A percentile compares a stretch with the other conserved stretches of the same genome.
Evolutionary conservation across 306 rosid genomes (phyloP).

Genomic region (Prunus campanulata): DNA sequence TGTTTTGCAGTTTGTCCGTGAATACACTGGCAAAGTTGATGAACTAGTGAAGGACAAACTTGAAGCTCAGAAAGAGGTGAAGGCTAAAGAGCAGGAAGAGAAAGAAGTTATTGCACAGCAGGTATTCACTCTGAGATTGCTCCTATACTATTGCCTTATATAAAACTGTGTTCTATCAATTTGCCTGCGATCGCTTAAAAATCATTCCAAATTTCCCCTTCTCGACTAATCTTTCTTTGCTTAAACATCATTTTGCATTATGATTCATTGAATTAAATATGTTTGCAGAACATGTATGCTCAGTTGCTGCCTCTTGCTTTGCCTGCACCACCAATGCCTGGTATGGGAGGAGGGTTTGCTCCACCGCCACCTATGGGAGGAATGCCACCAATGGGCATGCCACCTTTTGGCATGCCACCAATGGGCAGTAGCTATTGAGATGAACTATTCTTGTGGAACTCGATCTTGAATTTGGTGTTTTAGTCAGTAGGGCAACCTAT

Average conservation of each 20-base stretch:
- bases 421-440: constrained; percentile 87
- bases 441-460: background rate
- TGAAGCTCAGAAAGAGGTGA: constrained; percentile 70
- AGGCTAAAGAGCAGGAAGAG: constrained; percentile 82
- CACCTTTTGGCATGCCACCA: constrained; percentile 97
- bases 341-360: constrained; percentile 82
- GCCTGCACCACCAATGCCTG: constrained; percentile 98
- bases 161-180: background rate
- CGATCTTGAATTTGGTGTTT: constrained; percentile 12
- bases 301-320: constrained; percentile 95
- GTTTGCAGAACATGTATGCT: constrained; percentile 96
- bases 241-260: background rate
- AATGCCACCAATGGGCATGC: constrained; percentile 81
- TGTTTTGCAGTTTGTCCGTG: constrained; percentile 79
- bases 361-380: constrained; percentile 91
- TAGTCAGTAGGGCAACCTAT: constrained; percentile 31
- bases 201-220: background rate
- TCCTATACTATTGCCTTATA: background rate
- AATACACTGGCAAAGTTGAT: constrained; percentile 93
- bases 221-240: background rate
- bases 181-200: background rate
- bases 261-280: constrained; percentile 4
- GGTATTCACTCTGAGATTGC: constrained; percentile 42
- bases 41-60: constrained; percentile 86
- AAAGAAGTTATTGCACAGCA: constrained; percentile 90